phyloP scores from a whole-genome alignment of 495 filamentous ascomycete genomes.

The Penicillium mononematosum region DNA sequence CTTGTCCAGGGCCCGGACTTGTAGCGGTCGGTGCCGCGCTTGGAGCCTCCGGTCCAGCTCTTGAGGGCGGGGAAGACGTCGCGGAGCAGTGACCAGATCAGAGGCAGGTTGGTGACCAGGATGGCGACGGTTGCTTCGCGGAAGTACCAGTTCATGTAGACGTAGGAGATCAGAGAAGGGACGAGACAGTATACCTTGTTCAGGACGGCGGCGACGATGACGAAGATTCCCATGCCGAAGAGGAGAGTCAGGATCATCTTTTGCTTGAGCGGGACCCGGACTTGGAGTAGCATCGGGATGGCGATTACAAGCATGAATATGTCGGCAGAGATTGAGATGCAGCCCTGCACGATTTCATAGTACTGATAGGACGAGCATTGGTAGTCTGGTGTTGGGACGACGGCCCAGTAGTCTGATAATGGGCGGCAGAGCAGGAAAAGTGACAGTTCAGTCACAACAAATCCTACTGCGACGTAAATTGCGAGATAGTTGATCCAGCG shows the following conservation, averaged over 20 bases:
- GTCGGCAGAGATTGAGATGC: slow-evolving; percentile 65
- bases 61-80: slow-evolving; percentile 55
- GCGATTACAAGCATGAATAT: slow-evolving; percentile 63
- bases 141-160: slow-evolving; percentile 70
- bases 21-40: slow-evolving; percentile 38
- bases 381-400: slow-evolving; percentile 43
- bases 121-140: slow-evolving; percentile 67
- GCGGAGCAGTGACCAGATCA: slow-evolving; percentile 61
- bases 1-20: slow-evolving; percentile 39
- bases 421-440: slow-evolving; percentile 65
- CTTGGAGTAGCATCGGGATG: slow-evolving; percentile 59
- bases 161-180: slow-evolving; percentile 43
- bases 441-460: slow-evolving; percentile 59
- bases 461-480: slow-evolving; percentile 56
- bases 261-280: slow-evolving; percentile 52
- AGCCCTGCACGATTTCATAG: slow-evolving; percentile 52
- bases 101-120: slow-evolving; percentile 64
- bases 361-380: slow-evolving; percentile 54
- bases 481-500: slow-evolving; percentile 47
- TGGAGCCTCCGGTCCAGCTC: slow-evolving; percentile 48
- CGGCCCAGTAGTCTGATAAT: slow-evolving; percentile 60
- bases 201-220: slow-evolving; percentile 62
- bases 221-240: slow-evolving; percentile 63
- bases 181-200: slow-evolving; percentile 70
- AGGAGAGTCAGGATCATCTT: slow-evolving; percentile 56